These are phyloP conservation scores for Microsporum audouinii DNA, from an alignment of 2,329 filamentous ascomycete genomes.

Conservation along the genomic window DNA sequence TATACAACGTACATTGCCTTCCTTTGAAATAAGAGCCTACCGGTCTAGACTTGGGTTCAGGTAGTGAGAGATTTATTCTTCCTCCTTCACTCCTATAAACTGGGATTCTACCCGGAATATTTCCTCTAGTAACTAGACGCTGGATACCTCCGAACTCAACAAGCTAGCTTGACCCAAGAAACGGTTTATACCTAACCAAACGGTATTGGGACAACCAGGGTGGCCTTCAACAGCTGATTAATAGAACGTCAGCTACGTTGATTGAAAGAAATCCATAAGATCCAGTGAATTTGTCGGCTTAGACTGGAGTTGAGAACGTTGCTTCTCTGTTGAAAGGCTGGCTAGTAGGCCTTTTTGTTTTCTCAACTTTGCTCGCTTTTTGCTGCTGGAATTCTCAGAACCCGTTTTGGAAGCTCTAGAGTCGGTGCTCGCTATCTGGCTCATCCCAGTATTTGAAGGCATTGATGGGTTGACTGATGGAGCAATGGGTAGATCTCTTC, in stretches of 20 bases:
- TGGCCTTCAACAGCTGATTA: too few relatives aligned
- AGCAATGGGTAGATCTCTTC: slow-evolving; percentile 9
- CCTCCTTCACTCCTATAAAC: too few relatives aligned
- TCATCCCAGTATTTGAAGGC: background rate
- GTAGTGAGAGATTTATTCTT: too few relatives aligned
- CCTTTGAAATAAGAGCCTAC: too few relatives aligned
- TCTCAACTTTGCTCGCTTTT: slow-evolving; percentile 44
- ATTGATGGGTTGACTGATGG: slow-evolving; percentile 8
- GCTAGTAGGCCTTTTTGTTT: slow-evolving; percentile 45
- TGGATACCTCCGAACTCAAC: too few relatives aligned
- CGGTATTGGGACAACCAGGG: too few relatives aligned
- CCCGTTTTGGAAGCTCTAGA: slow-evolving; percentile 12
- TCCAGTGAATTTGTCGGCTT: slow-evolving; percentile 32
- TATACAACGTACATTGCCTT: too few relatives aligned
- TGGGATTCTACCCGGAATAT: too few relatives aligned
- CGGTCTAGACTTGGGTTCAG: too few relatives aligned
- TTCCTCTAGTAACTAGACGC: too few relatives aligned
- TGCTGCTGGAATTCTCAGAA: slow-evolving; percentile 38
- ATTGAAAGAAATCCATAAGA: slow-evolving; percentile 45
- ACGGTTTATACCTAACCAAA: too few relatives aligned
- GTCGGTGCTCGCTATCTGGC: background rate
- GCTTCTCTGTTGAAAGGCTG: slow-evolving; percentile 36
- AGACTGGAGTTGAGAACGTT: slow-evolving; percentile 14
- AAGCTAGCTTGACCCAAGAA: too few relatives aligned
- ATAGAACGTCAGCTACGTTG: slow-evolving; percentile 12